These are phyloP conservation scores for Erodium moschatum DNA, from an alignment of 441 rosid species.

Conservation along the genomic window DNA sequence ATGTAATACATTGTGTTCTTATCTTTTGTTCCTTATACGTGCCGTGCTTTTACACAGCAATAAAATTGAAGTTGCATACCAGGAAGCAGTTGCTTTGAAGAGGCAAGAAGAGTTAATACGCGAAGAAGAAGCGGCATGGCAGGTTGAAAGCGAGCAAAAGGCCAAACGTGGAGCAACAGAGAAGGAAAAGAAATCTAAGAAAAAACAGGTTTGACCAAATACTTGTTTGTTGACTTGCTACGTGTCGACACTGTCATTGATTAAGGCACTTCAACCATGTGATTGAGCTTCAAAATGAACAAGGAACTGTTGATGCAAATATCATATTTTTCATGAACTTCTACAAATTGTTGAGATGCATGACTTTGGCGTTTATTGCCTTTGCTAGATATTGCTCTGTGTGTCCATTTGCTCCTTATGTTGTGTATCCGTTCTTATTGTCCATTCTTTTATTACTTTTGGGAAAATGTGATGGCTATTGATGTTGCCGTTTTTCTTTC, in stretches of 20 bases:
- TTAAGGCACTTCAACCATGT: no score
- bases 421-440: not conserved
- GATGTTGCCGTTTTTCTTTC: not conserved
- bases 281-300: no score
- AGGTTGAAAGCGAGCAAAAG: constrained; percentile 76
- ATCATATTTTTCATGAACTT: not conserved
- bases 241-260: no score
- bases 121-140: constrained; percentile 84
- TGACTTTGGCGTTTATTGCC: not conserved
- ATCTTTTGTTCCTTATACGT: not conserved
- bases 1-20: no score
- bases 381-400: not conserved
- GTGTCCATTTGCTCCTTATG: not conserved
- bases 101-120: constrained; percentile 95
- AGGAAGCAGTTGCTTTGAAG: constrained; percentile 84
- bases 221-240: not conserved
- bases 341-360: not conserved
- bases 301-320: not conserved
- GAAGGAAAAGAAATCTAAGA: constrained; percentile 83
- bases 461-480: no score
- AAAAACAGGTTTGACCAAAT: constrained; percentile 52
- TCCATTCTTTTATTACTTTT: no score
- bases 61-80: constrained; percentile 79
- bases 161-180: constrained; percentile 60
- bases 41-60: constrained; percentile 37